Evolutionary conservation across 768 basidiomycete species (phyloP).

Genomic region (Amylocystis lapponica): DNA sequence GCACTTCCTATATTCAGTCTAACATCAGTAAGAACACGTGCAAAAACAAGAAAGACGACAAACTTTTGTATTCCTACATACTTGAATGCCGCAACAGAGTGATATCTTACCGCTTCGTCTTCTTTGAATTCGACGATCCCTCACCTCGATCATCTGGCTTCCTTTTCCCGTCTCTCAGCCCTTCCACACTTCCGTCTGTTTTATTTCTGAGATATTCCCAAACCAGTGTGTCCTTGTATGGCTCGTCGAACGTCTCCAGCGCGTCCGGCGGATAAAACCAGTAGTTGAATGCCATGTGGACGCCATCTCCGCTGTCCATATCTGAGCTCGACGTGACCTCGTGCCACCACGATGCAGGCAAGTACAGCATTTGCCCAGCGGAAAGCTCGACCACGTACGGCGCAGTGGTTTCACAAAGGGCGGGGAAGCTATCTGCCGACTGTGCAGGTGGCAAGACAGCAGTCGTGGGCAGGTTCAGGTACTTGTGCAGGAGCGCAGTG

Average conservation of each 20-base stretch:
- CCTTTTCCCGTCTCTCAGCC: background rate
- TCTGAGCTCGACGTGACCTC: slow-evolving; percentile 25
- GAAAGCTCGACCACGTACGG: slow-evolving; percentile 24
- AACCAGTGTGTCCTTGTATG: slow-evolving; percentile 21
- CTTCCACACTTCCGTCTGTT: background rate
- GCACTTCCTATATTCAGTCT: too few species aligned
- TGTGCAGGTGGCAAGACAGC: slow-evolving; percentile 10
- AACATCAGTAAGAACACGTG: too few species aligned
- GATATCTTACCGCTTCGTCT: too few species aligned
- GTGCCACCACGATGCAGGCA: slow-evolving; percentile 29
- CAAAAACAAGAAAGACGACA: too few species aligned
- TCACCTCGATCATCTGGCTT: background rate
- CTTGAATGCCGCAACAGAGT: too few species aligned
- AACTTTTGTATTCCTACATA: too few species aligned
- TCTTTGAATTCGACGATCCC: background rate
- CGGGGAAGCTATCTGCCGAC: slow-evolving; percentile 11
- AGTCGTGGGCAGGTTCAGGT: slow-evolving; percentile 21
- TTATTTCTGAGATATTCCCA: slow-evolving; percentile 19
- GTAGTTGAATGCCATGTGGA: slow-evolving; percentile 29
- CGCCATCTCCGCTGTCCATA: background rate
- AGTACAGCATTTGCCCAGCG: slow-evolving; percentile 28
- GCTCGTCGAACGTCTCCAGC: slow-evolving; percentile 19
- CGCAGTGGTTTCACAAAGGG: slow-evolving; percentile 13
- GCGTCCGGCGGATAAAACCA: slow-evolving; percentile 28
- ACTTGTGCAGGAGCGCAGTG: slow-evolving; percentile 20